phyloP scores from a whole-genome alignment of 163 green algal genomes.

The Trebouxiophyceae sp. region DNA sequence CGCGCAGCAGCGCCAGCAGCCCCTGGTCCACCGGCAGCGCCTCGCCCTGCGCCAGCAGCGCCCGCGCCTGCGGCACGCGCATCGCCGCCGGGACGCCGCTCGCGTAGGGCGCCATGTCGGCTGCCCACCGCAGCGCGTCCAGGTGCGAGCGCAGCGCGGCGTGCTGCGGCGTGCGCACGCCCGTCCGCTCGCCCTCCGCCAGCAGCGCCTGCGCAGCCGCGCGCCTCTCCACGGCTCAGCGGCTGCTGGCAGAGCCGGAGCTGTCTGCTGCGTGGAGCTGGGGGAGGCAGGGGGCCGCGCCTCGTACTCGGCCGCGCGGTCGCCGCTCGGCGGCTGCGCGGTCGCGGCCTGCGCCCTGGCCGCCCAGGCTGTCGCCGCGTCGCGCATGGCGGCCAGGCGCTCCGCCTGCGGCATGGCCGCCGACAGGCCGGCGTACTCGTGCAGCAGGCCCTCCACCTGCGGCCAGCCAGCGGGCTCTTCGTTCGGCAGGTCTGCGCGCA shows the following conservation, averaged over 20 bases:
- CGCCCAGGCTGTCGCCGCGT: not conserved
- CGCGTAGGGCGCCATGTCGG: not conserved
- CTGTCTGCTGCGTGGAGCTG: not conserved
- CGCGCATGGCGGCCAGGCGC: not conserved
- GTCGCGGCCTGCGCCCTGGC: not conserved
- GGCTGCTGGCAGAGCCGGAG: too few relatives aligned
- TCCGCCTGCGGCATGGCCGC: too few relatives aligned
- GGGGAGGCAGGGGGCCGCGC: not conserved
- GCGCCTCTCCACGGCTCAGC: too few relatives aligned
- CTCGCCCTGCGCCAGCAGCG: slow-evolving; percentile 13
- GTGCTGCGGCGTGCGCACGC: slow-evolving; percentile 25
- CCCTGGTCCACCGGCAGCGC: slow-evolving; percentile 16
- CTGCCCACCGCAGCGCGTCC: slow-evolving; percentile 22
- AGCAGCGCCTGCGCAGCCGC: slow-evolving; percentile 9
- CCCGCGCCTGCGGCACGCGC: slow-evolving; percentile 10
- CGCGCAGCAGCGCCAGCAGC: slow-evolving; percentile 13
- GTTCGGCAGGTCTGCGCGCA: too few relatives aligned
- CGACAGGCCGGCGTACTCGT: too few relatives aligned
- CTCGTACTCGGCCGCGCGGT: not conserved
- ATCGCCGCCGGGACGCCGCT: not conserved
- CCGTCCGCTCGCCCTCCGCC: slow-evolving; percentile 18
- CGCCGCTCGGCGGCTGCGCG: not conserved
- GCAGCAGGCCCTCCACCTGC: too few relatives aligned
- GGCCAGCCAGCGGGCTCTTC: too few relatives aligned
- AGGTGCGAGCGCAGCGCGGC: slow-evolving; percentile 18